A percentile compares a stretch with the other conserved stretches of the same genome.
These are phyloP conservation scores for Pichia californica DNA, from an alignment of 805 yeast species.

Conservation along the genomic window DNA sequence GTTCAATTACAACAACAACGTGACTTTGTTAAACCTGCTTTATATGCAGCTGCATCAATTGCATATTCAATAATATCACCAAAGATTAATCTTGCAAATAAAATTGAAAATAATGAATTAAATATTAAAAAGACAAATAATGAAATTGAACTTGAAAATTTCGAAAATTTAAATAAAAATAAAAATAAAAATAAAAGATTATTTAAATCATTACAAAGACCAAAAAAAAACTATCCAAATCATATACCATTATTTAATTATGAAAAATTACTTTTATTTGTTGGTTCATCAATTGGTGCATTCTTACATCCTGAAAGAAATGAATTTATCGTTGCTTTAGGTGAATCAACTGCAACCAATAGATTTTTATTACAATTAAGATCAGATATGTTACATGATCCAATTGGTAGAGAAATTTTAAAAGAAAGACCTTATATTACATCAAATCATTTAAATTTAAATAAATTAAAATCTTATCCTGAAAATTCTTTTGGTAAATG, in stretches of 20 bases:
- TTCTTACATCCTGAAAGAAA: constrained; percentile 70
- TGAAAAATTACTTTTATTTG: constrained; percentile 60
- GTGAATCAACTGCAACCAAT: constrained; percentile 83
- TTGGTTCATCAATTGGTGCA: constrained; percentile 74
- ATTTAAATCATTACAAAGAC: constrained; percentile 32
- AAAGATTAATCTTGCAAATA: constrained; percentile 50
- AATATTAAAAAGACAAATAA: constrained; percentile 30
- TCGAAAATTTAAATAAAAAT: no score
- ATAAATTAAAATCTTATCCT: constrained; percentile 52
- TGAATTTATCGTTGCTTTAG: constrained; percentile 71
- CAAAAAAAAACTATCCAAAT: constrained; percentile 53
- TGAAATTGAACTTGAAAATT: constrained; percentile 24
- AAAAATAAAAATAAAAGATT: constrained; percentile 9
- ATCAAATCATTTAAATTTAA: constrained; percentile 59
- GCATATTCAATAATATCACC: constrained; percentile 24
- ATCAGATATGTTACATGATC: constrained; percentile 67
- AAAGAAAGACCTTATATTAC: constrained; percentile 81
- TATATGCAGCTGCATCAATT: constrained; percentile 14
- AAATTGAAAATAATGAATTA: constrained; percentile 47
- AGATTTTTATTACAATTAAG: constrained; percentile 57
- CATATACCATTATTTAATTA: constrained; percentile 66
- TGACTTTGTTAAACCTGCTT: constrained; percentile 9
- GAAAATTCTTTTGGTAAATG: constrained; percentile 67
- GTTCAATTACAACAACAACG: constrained; percentile 1
- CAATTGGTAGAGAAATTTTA: constrained; percentile 70